Evolutionary conservation across 2,329 filamentous ascomycete species (phyloP), one percentile per base, ranked within the genome.

Genomic region (Atkinsonella hypoxylon): DNA sequence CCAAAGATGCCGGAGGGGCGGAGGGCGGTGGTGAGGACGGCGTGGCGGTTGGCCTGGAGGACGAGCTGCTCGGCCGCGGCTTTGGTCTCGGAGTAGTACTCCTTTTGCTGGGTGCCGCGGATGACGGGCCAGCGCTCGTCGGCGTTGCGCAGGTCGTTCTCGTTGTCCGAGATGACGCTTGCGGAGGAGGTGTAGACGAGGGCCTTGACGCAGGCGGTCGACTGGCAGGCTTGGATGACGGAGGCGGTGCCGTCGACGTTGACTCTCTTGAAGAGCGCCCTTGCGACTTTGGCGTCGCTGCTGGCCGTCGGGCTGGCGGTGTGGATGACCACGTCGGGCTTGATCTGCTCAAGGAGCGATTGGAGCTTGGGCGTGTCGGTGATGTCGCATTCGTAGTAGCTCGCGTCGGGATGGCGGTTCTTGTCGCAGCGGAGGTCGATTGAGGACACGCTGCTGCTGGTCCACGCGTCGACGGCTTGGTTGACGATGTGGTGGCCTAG

Each of bases 151-250:
- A 94, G 77, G 64, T 95, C 87, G 54, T 72, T 79, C 54, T 76
- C 73, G 58, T 90, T 90, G 68, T 97, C 89, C 63, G 87, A 85
- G 56, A 95, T 75, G 54, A 95, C 85, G 54, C 89, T 94, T 49
- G 87, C 86, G 49, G 86, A 93, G 66, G 87, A 93, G 17, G 91
- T 97, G 69, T 91, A 95, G 45, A 97, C 87, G 56, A 97, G 81
- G 0, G 79, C 87, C 68, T 83, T 87, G 61, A 91, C 89, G 55
- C 36, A 40, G 26, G 13, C 18, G 34, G 20, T 18, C 57, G 78
- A 73, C 62, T 78, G 77, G 59, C 85, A 85, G 15, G 87, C 87
- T 36, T 83, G 79, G 50, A 97, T 72, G 46, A 96, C 78, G 57
- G 85, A 82, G 56, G 75, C 75, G 13, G 93, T 96, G 48, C 91